phyloP scores from a whole-genome alignment of 139 green algal genomes.

The Dunaliella sp. region DNA sequence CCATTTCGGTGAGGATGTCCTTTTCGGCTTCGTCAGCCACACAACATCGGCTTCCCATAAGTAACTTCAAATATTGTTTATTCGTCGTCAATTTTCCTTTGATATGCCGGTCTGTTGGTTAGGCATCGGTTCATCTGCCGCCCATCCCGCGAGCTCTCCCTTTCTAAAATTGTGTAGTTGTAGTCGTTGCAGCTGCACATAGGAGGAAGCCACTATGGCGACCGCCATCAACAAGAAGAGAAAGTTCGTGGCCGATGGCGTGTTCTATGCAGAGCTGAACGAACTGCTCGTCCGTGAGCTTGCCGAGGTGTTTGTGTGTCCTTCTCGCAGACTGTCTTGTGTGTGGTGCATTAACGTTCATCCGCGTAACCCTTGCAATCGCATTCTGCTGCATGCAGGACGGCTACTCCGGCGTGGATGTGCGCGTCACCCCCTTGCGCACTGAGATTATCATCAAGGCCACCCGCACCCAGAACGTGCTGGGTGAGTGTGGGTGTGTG shows the following conservation, averaged over 20 bases:
- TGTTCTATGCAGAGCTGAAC: constrained; percentile 99
- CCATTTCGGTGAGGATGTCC: too few species aligned
- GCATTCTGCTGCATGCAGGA: constrained; percentile 47
- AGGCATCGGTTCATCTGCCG: too few species aligned
- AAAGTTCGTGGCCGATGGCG: constrained; percentile 94
- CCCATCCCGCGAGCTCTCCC: background rate
- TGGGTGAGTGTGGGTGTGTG: too few species aligned
- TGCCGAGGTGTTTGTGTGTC: constrained; percentile 65
- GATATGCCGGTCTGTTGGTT: too few species aligned
- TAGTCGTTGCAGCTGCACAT: too few species aligned
- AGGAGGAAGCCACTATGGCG: background rate
- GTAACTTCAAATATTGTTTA: too few species aligned
- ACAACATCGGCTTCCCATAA: too few species aligned
- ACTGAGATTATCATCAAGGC: constrained; percentile 99
- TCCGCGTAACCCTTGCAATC: too few species aligned
- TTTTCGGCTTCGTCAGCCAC: too few species aligned
- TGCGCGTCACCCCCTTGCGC: constrained; percentile 94
- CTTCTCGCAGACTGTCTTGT: too few species aligned
- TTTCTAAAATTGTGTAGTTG: background rate
- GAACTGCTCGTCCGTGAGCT: constrained; percentile 95
- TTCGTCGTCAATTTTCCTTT: too few species aligned
- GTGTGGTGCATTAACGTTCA: too few species aligned
- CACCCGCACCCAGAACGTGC: constrained; percentile 96
- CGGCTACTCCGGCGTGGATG: constrained; percentile 98
- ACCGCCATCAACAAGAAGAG: constrained; percentile 11